These are phyloP conservation scores for Nematocida major DNA, from an alignment of 371 early-diverging fungal species.

Conservation along the genomic window DNA sequence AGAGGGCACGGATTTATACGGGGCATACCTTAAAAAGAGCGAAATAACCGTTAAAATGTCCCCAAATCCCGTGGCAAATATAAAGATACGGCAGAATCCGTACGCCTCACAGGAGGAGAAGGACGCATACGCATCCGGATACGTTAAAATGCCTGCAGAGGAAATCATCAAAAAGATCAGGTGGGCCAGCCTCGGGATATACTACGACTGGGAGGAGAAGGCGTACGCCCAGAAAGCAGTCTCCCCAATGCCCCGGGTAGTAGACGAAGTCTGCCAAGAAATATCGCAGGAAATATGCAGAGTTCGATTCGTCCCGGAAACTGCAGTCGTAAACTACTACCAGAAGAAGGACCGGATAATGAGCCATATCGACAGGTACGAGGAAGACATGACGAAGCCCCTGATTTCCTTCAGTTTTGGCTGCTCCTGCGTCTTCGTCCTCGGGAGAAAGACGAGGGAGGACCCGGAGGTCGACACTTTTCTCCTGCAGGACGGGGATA, in stretches of 20 bases:
- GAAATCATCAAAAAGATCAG: conserved; percentile 65
- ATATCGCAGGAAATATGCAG: conserved; percentile 28
- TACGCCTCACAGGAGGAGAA: conserved; percentile 5
- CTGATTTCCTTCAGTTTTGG: conserved; percentile 72
- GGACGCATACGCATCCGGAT: not conserved
- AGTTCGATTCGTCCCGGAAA: conserved; percentile 68
- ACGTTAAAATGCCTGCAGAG: conserved; percentile 4
- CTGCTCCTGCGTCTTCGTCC: conserved; percentile 35
- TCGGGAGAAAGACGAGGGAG: conserved; percentile 42
- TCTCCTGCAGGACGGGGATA: conserved; percentile 47
- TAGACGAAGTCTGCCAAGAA: conserved; percentile 7
- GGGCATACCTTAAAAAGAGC: not conserved
- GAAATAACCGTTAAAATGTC: not conserved
- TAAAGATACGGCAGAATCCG: conserved; percentile 35
- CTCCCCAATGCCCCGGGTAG: not conserved
- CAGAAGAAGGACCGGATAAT: conserved; percentile 74
- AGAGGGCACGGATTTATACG: conserved; percentile 6
- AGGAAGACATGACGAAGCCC: conserved; percentile 77
- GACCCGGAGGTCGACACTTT: conserved; percentile 31
- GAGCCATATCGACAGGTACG: conserved; percentile 84
- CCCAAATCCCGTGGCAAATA: conserved; percentile 5
- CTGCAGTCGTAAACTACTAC: conserved; percentile 85
- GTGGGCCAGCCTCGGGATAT: conserved; percentile 79
- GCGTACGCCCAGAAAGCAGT: conserved; percentile 63
- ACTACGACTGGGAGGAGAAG: conserved; percentile 77